Evolutionary conservation across 192 early-diverging fungal genomes (phyloP).

Genomic region (Funneliformis geosporum): DNA sequence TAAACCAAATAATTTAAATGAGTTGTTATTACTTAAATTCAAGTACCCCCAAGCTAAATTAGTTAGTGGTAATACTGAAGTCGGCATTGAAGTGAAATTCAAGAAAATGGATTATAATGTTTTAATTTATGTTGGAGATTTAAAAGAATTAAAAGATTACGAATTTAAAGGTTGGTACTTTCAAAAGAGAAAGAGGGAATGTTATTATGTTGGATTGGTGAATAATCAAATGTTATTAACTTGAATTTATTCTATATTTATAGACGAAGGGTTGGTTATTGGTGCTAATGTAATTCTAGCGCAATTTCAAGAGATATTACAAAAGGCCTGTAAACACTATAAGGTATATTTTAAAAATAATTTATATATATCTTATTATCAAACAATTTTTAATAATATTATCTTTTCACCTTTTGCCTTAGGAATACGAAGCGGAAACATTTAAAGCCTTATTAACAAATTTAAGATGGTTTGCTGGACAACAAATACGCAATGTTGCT

Average conservation of each 20-base stretch:
- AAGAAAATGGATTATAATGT: constrained; percentile 67
- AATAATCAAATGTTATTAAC: background rate
- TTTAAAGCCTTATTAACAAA: constrained; percentile 72
- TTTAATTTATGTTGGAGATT: constrained; percentile 66
- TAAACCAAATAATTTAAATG: constrained; percentile 56
- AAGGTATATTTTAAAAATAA: constrained; percentile 20
- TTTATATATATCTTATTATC: background rate
- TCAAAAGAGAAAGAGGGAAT: background rate
- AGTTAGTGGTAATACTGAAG: constrained; percentile 80
- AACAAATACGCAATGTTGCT: constrained; percentile 86
- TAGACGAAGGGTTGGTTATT: constrained; percentile 49
- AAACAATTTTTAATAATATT: background rate
- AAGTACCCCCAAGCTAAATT: constrained; percentile 71
- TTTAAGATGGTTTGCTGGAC: constrained; percentile 78
- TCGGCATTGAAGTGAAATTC: constrained; percentile 79
- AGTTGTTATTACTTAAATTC: constrained; percentile 54
- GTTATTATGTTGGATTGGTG: background rate
- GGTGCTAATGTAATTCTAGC: constrained; percentile 73
- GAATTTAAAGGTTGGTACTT: constrained; percentile 30
- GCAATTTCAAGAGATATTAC: constrained; percentile 54
- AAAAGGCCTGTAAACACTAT: constrained; percentile 42
- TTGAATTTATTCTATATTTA: background rate
- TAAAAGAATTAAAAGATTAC: constrained; percentile 64
- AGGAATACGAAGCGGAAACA: constrained; percentile 49
- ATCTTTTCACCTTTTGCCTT: background rate